Evolutionary conservation across 148 eudicot species (phyloP).

Genomic region (Chenopodium berlandieri): DNA sequence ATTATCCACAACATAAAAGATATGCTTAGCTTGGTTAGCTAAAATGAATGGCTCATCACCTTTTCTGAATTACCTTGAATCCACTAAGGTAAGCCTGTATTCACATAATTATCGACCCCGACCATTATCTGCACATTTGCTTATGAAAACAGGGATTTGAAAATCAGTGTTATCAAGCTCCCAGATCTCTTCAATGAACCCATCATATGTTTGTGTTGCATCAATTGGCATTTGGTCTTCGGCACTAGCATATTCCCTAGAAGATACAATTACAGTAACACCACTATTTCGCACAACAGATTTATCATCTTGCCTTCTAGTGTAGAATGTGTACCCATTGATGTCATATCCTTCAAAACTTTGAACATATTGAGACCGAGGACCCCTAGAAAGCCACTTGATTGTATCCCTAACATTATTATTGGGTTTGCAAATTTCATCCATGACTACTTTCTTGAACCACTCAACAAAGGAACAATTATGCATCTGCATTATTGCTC

Average conservation of each 20-base stretch:
- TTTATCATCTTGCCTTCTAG: not conserved
- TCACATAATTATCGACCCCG: not conserved
- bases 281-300: no score
- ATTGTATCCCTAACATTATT: not conserved
- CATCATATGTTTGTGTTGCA: not conserved
- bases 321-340: constrained; percentile 7
- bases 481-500: not conserved
- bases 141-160: not conserved
- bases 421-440: not conserved
- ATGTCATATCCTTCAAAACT: not conserved
- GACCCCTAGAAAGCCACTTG: not conserved
- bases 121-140: not conserved
- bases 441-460: not conserved
- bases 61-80: no score
- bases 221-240: not conserved
- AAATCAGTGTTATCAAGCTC: not conserved
- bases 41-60: no score
- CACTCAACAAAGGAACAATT: no score
- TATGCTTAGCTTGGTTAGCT: not conserved
- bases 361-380: not conserved
- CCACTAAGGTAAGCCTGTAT: no score
- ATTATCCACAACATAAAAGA: not conserved
- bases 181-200: not conserved
- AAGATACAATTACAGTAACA: no score
- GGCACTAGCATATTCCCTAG: not conserved